Conservation (phyloP, 306 rosid genomes). For the Trifolium dubium region DNA sequence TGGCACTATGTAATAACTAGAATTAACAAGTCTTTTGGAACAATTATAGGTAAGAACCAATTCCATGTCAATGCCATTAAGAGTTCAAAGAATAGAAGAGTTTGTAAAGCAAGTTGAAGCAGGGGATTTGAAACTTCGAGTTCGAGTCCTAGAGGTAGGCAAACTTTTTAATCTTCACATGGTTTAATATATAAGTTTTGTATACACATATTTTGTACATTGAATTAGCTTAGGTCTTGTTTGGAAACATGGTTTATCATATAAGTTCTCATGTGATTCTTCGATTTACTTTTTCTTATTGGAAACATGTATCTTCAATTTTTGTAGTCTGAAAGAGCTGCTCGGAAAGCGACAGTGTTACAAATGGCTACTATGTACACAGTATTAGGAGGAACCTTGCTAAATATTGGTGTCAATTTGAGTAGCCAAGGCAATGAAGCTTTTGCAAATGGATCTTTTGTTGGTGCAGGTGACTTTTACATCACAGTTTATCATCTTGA, state of each 20-base stretch:
- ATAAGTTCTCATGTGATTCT: not conserved
- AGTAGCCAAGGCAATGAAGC: conserved; percentile 74
- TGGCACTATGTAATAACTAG: conserved; percentile 18
- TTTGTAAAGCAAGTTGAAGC: conserved; percentile 84
- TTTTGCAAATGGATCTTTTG: conserved; percentile 80
- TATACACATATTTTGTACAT: not conserved
- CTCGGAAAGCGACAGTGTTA: conserved; percentile 75
- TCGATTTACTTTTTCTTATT: not conserved
- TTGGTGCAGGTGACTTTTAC: conserved; percentile 73
- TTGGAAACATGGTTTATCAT: not conserved
- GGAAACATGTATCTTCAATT: conserved; percentile 19
- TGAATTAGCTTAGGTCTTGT: not conserved
- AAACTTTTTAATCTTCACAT: not conserved
- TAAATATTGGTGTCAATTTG: conserved; percentile 77
- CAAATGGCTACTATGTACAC: conserved; percentile 88
- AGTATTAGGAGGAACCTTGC: conserved; percentile 82
- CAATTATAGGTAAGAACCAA: conserved; percentile 72
- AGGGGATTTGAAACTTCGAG: conserved; percentile 92
- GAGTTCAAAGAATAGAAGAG: conserved; percentile 92
- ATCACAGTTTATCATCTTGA: conserved; percentile 24
- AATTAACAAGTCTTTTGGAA: conserved; percentile 19
- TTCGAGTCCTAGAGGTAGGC: conserved; percentile 87
- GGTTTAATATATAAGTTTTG: not conserved
- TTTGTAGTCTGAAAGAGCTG: conserved; percentile 91
- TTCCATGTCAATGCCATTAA: conserved; percentile 94